phyloP scores from a whole-genome alignment of 495 filamentous ascomycete species.

The Symbiotaphrina buchneri region DNA sequence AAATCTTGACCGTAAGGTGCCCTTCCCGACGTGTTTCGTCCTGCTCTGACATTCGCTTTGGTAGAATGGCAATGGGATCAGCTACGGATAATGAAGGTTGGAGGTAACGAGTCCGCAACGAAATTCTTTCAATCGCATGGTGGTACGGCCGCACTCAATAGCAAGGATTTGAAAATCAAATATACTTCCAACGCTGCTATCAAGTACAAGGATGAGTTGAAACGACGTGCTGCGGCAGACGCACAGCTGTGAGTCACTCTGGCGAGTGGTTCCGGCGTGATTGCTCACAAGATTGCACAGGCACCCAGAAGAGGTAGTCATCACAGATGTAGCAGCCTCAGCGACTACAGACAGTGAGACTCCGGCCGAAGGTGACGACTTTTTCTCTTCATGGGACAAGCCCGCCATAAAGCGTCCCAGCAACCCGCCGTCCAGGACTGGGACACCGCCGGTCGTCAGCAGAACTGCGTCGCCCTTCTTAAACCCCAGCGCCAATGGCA shows the following conservation, averaged over 20 bases:
- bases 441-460: slow-evolving; percentile 65
- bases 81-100: slow-evolving; percentile 92
- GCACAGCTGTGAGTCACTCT: slow-evolving; percentile 42
- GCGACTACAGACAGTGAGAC: slow-evolving; percentile 33
- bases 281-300: slow-evolving; percentile 17
- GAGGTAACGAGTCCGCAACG: slow-evolving; percentile 92
- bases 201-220: slow-evolving; percentile 93
- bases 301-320: slow-evolving; percentile 66
- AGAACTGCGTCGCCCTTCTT: slow-evolving; percentile 80
- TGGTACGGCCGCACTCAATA: slow-evolving; percentile 76
- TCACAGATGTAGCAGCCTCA: slow-evolving; percentile 48
- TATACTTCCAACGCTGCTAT: slow-evolving; percentile 76
- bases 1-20: slow-evolving; percentile 83
- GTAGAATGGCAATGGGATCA: slow-evolving; percentile 99
- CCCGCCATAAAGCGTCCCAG: slow-evolving; percentile 91
- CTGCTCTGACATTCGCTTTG: slow-evolving; percentile 1
- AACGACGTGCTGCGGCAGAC: slow-evolving; percentile 58
- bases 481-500: slow-evolving; percentile 44
- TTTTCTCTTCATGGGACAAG: slow-evolving; percentile 98
- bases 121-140: slow-evolving; percentile 95
- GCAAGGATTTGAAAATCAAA: slow-evolving; percentile 90
- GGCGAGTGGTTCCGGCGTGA: not conserved
- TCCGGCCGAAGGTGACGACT: slow-evolving; percentile 71
- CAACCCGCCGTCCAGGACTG: slow-evolving; percentile 77
- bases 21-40: not conserved